A percentile compares a stretch with the other conserved stretches of the same genome.
Evolutionary conservation across 805 yeast genomes (phyloP).

Genomic region (Ascoidea rubescens): DNA sequence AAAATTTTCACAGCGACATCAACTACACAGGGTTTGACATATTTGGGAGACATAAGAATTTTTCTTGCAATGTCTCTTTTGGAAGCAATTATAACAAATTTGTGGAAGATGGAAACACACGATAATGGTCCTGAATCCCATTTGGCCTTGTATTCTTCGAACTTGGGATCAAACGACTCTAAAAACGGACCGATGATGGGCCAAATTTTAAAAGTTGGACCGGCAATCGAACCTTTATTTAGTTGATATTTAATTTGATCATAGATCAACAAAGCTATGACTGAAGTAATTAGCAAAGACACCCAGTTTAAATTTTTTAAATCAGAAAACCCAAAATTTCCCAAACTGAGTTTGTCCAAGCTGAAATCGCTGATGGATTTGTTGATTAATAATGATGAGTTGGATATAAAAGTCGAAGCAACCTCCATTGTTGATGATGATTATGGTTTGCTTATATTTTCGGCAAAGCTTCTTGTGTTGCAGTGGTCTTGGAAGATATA

Average conservation of each 20-base stretch:
- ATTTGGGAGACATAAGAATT: conserved; percentile 70
- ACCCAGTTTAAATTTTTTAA: background rate
- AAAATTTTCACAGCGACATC: conserved; percentile 91
- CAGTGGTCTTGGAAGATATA: no score
- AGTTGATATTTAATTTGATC: conserved; percentile 72
- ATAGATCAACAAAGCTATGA: conserved; percentile 34
- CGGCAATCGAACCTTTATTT: conserved; percentile 80
- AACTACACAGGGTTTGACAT: conserved; percentile 94
- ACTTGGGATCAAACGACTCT: conserved; percentile 90
- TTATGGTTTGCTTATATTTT: no score
- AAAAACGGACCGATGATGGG: conserved; percentile 94
- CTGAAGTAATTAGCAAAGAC: no score
- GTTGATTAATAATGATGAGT: no score
- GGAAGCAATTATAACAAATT: conserved; percentile 90
- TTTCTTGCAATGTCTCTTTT: conserved; percentile 81
- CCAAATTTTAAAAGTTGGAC: conserved; percentile 80
- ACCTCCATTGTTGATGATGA: no score
- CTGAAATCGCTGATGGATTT: no score
- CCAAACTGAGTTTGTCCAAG: no score
- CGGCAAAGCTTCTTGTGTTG: no score
- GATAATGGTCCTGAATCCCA: conserved; percentile 93
- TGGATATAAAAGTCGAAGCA: no score
- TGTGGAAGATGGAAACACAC: conserved; percentile 96
- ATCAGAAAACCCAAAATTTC: no score
- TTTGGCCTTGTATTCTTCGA: conserved; percentile 82